These are phyloP conservation scores for Podaxis pistillaris DNA, from an alignment of 768 basidiomycete species.

Conservation along the genomic window DNA sequence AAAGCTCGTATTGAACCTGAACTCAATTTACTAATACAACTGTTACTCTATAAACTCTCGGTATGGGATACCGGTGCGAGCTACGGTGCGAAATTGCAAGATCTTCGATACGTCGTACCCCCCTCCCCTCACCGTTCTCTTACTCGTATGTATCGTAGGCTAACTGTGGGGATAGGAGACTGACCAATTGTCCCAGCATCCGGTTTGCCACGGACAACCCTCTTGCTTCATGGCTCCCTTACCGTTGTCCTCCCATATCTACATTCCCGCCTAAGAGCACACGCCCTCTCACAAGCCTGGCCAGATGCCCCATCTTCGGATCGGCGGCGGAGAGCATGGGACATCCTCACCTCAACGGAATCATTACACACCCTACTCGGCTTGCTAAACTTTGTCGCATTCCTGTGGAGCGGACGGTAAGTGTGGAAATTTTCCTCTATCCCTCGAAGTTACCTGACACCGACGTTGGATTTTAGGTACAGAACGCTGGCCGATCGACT, in stretches of 20 bases:
- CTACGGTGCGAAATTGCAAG: conserved; percentile 84
- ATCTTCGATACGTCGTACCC: conserved; percentile 56
- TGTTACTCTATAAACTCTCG: conserved; percentile 78
- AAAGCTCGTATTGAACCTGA: conserved; percentile 73
- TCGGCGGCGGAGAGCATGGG: conserved; percentile 72
- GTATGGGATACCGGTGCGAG: conserved; percentile 79
- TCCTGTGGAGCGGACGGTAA: conserved; percentile 85
- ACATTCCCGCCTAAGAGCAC: conserved; percentile 65
- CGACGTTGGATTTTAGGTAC: conserved; percentile 51
- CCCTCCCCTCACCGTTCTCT: conserved; percentile 20
- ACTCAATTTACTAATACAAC: conserved; percentile 63
- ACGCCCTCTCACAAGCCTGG: conserved; percentile 86
- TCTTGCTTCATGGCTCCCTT: conserved; percentile 67
- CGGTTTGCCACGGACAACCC: conserved; percentile 57
- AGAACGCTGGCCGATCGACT: conserved; percentile 82
- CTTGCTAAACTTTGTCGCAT: conserved; percentile 76
- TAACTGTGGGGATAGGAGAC: conserved; percentile 13
- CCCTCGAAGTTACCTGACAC: neutral
- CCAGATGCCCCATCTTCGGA: conserved; percentile 87
- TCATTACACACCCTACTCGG: conserved; percentile 60
- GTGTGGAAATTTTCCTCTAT: conserved; percentile 22
- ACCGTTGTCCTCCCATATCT: conserved; percentile 80
- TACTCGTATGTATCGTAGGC: conserved; percentile 34
- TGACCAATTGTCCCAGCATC: conserved; percentile 43
- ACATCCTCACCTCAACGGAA: conserved; percentile 62